phyloP scores from a whole-genome alignment of 1,139 yeast species.

The Geotrichum aggregatum region DNA sequence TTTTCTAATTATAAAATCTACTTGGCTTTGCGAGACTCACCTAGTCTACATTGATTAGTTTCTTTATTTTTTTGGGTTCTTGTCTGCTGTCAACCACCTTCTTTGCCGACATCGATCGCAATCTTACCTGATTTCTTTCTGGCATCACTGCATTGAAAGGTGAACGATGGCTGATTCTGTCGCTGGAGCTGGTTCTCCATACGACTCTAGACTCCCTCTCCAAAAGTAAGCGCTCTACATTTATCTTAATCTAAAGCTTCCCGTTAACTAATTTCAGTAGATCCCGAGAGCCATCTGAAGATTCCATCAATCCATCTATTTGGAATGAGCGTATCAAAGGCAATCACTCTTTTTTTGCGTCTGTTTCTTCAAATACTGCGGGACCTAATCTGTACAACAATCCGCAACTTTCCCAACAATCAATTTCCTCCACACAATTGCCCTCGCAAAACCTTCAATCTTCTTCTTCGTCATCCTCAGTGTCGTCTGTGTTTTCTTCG shows the following conservation, averaged over 20 bases:
- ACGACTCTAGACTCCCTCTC: constrained; percentile 11
- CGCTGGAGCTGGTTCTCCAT: constrained; percentile 22
- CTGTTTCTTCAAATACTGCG: constrained; percentile 11
- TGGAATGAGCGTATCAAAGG: constrained; percentile 18
- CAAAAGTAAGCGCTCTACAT: constrained; percentile 6
- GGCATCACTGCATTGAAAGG: no score
- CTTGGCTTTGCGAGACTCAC: no score
- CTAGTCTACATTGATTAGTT: no score
- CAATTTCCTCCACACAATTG: no score
- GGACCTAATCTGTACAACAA: no score
- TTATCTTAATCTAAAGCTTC: not conserved
- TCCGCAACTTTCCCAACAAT: no score
- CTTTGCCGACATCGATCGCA: no score
- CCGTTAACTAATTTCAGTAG: not conserved
- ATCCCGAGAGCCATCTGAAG: constrained; percentile 16
- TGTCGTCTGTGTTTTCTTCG: constrained; percentile 19
- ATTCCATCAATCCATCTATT: constrained; percentile 8
- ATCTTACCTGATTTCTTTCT: no score
- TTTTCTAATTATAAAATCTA: no score
- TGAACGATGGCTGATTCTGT: constrained; percentile 19
- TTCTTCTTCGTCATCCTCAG: constrained; percentile 18
- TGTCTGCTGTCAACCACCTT: no score
- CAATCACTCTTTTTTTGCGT: constrained; percentile 18
- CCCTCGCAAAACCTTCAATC: no score
- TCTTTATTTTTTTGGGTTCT: no score